A percentile compares a stretch with the other conserved stretches of the same genome.
These are phyloP conservation scores for Cytospora piceicola DNA, from an alignment of 2,329 filamentous ascomycete genomes.

Conservation along the genomic window DNA sequence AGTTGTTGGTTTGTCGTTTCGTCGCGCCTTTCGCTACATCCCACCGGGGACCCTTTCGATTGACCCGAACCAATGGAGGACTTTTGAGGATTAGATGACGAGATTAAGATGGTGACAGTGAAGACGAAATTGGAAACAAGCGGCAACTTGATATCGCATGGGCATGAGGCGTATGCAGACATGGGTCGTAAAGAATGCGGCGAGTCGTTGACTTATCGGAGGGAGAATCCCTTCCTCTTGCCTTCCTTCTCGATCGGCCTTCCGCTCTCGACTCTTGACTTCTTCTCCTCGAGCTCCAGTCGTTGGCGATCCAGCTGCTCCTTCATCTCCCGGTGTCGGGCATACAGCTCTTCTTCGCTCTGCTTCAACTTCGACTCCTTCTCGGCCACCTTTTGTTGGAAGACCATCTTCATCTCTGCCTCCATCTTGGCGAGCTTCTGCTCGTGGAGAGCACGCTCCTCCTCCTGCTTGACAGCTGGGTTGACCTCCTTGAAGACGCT, in stretches of 20 bases:
- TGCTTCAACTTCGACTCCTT: conserved; percentile 99
- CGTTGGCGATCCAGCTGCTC: conserved; percentile 97
- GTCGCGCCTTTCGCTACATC: conserved; percentile 29
- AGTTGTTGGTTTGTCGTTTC: conserved; percentile 16
- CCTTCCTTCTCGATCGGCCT: conserved; percentile 95
- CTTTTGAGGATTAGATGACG: conserved; percentile 46
- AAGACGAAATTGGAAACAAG: conserved; percentile 51
- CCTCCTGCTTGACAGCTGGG: conserved; percentile 99
- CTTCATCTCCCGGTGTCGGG: conserved; percentile 99
- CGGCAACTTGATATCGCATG: conserved; percentile 63
- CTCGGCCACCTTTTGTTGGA: conserved; percentile 99
- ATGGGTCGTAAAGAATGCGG: conserved; percentile 50
- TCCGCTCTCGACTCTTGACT: conserved; percentile 90
- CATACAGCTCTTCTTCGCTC: conserved; percentile 98
- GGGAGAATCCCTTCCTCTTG: conserved; percentile 99
- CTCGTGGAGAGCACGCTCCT: conserved; percentile 96
- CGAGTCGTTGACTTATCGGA: conserved; percentile 68
- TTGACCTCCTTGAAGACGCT: conserved; percentile 99
- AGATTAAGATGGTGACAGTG: conserved; percentile 50
- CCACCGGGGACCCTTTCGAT: conserved; percentile 32
- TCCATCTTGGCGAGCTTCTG: conserved; percentile 99
- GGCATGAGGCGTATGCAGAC: conserved; percentile 63
- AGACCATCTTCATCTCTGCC: conserved; percentile 99
- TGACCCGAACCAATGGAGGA: conserved; percentile 19
- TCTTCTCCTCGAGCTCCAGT: conserved; percentile 97